phyloP scores from a whole-genome alignment of 2,329 filamentous ascomycete species.

The Graphiopsis chlorocephala region DNA sequence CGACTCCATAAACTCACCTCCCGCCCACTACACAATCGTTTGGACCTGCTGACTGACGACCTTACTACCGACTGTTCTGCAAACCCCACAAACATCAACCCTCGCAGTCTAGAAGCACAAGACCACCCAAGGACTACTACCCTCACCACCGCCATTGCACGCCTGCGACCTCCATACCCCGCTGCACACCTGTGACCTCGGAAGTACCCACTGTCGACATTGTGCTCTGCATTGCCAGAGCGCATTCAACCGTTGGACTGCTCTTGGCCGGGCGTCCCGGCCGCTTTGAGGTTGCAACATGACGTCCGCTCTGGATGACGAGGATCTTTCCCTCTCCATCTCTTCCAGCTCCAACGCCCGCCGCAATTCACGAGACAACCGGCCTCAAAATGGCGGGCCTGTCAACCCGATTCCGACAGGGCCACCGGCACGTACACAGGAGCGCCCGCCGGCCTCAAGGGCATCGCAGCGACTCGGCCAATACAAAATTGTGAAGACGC shows the following conservation, averaged over 20 bases:
- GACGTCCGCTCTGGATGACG: slow-evolving; percentile 40
- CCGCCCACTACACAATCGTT: not conserved
- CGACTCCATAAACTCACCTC: not conserved
- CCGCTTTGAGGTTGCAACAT: slow-evolving; percentile 26
- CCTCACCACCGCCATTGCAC: not conserved
- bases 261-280: slow-evolving; percentile 8
- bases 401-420: slow-evolving; percentile 38
- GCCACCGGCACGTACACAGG: slow-evolving; percentile 19
- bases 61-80: not conserved
- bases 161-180: slow-evolving; percentile 3
- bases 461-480: slow-evolving; percentile 67
- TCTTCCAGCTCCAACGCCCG: slow-evolving; percentile 22
- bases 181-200: slow-evolving; percentile 1
- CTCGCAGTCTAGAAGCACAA: not conserved
- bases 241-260: not conserved
- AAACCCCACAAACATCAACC: not conserved
- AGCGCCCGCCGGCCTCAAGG: slow-evolving; percentile 25
- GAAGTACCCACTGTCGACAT: not conserved
- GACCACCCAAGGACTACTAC: not conserved
- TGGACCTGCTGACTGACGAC: not conserved
- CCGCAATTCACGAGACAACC: slow-evolving; percentile 28
- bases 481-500: slow-evolving; percentile 84
- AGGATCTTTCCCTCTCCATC: slow-evolving; percentile 41
- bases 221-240: slow-evolving; percentile 14
- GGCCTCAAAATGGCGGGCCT: slow-evolving; percentile 35